Conservation (phyloP, 2,329 filamentous ascomycete species). For the Alternaria hordeiaustralica region DNA sequence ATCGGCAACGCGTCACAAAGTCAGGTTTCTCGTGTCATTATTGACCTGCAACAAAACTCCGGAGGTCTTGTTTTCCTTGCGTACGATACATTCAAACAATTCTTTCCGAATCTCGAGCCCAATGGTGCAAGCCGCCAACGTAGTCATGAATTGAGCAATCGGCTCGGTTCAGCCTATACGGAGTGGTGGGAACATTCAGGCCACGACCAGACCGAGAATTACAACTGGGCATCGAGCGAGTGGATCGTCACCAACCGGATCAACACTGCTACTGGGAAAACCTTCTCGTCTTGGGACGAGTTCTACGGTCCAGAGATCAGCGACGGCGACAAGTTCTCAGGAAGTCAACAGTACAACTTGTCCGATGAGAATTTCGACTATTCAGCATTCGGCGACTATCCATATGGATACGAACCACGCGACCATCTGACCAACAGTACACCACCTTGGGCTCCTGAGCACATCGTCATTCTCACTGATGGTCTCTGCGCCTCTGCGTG, state of each 20-base stretch:
- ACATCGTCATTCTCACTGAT: constrained; percentile 52
- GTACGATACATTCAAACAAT: constrained; percentile 53
- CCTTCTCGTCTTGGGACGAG: constrained; percentile 52
- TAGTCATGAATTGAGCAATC: constrained; percentile 41
- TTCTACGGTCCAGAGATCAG: constrained; percentile 39
- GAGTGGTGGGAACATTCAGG: constrained; percentile 5
- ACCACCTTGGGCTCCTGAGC: not conserved
- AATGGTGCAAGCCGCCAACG: constrained; percentile 54
- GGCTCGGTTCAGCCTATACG: constrained; percentile 22
- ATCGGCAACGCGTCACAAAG: constrained; percentile 52
- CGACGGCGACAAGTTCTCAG: constrained; percentile 45
- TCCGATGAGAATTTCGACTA: not conserved
- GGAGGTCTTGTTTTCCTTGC: constrained; percentile 55
- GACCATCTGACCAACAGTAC: not conserved
- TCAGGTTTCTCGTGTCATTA: constrained; percentile 62
- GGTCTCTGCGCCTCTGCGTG: constrained; percentile 65
- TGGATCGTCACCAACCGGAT: constrained; percentile 24
- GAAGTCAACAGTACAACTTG: constrained; percentile 8
- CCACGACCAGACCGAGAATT: constrained; percentile 1
- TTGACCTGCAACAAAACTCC: constrained; percentile 66
- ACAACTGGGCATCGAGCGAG: constrained; percentile 13
- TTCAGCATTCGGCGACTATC: not conserved
- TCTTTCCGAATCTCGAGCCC: constrained; percentile 54
- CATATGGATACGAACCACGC: not conserved
- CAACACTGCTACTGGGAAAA: constrained; percentile 27